Evolutionary conservation across 2,329 filamentous ascomycete species (phyloP), one percentile per base, ranked within the genome.

Genomic region (Passalora sequoiae): DNA sequence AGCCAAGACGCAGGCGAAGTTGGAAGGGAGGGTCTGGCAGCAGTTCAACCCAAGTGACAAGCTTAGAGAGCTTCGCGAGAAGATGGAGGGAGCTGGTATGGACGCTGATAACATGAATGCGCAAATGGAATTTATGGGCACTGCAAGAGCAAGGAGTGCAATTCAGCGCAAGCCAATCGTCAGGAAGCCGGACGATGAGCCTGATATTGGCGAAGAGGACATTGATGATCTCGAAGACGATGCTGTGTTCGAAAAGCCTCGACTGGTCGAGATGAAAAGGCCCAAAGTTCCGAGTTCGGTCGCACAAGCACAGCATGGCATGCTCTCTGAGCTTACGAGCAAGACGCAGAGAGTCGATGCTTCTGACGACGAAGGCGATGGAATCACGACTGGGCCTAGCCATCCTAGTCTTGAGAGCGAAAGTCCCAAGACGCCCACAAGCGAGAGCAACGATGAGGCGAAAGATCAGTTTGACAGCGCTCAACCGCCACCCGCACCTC

Each of bases 1-100:
- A 52, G 91, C 95, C 53, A 97, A 97, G 77, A 97, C 92, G 1
- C 89, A 97, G 63, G 95, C 88, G 68, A 96, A 96, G 68, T 79
- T 98, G 22, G 92, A 97, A 67, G 92, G 92, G 55, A 87, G 87
- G 64, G 82, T 88, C 6, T 95, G 91, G 85, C 86, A 94, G 50
- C 72, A 77, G 40, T 76, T 84, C 52, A 87, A 87, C 25, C 91
- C 92, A 9, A 96, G 89, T 32, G 92, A 98, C 68, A 83, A 89
- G 58, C 74, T 98, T 46, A 84, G 92, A 53, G 91, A 94, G 53
- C 74, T 97, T 38, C 84, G 92, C 46, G 91, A 97, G 67, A 83
- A 89, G 67, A 98, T 98, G 92, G 92, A 97, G 51, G 80, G 77
- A 17, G 70, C 58, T 36, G 45, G 60, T 44, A 60, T 69, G 50